Conservation (phyloP, 805 yeast species). For the Metschnikowia santaceciliae region DNA sequence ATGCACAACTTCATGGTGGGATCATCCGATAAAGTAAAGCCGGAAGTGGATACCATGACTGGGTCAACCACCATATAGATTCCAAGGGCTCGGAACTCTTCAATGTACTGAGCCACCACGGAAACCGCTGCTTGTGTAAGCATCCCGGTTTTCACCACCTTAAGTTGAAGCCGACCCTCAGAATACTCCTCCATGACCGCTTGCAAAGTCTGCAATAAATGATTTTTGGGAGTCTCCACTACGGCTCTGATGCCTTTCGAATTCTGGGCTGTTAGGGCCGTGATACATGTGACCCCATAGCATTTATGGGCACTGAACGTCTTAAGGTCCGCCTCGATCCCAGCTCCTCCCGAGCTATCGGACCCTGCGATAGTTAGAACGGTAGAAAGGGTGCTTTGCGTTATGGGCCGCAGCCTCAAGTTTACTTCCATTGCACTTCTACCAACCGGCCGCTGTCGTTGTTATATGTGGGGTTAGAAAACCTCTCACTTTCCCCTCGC, state of each 20-base stretch:
- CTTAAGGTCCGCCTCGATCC: conserved; percentile 84
- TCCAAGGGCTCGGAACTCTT: conserved; percentile 21
- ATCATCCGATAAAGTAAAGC: conserved; percentile 51
- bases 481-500: conserved; percentile 5
- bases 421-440: neutral
- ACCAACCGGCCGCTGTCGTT: too few species aligned
- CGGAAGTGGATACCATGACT: conserved; percentile 80
- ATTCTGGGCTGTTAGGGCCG: conserved; percentile 81
- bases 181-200: conserved; percentile 57
- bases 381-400: conserved; percentile 6
- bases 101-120: conserved; percentile 38
- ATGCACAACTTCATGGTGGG: conserved; percentile 43
- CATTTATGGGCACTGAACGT: conserved; percentile 72
- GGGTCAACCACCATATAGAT: conserved; percentile 67
- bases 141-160: conserved; percentile 78
- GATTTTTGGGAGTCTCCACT: conserved; percentile 37
- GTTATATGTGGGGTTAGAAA: neutral
- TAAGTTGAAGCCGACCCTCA: conserved; percentile 35
- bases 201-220: conserved; percentile 47
- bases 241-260: conserved; percentile 47
- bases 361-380: conserved; percentile 59
- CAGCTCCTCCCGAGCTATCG: conserved; percentile 88
- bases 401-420: conserved; percentile 3
- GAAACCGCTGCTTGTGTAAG: conserved; percentile 52
- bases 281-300: conserved; percentile 71